Base-by-base conservation (phyloP, 192 early-diverging fungal species). In the Backusella liffmaniae region DNA sequence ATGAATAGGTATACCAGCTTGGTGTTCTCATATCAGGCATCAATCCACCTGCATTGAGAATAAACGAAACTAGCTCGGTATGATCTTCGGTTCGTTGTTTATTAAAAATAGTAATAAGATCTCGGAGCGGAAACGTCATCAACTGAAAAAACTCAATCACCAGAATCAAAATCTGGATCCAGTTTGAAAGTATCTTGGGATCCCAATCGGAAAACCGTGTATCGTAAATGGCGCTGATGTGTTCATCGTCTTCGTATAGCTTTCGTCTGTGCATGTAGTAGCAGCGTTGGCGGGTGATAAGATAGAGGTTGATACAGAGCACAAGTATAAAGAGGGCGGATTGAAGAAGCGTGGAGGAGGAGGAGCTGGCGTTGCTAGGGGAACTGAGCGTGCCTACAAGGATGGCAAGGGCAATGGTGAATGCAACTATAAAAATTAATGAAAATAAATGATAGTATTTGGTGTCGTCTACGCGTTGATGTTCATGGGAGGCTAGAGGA, bases 111-210 rank as follows among this genome's bases (percentile, higher is more conserved):
- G 74, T 72, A 67, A 93, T 77, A 26, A 96, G 79, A 74, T 96
- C 94, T 37, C 92, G 88, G 15, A 93, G 83, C 9, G 93, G 93
- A 62, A 94, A 96, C 9, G 92, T 91, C 59, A 93, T 77, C 0
- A 96, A 81, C 84, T 96, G 94, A 23, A 96, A 67, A 72, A 96
- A 93, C 75, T 96, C 94, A 26, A 92, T 85, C 35, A 91, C 59
- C 1, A 96, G 79, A 46, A 93, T 92, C 5, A 78, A 76, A 16
- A 94, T 85, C 77, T 96, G 93, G 21, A 96, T 80, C 59, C 89
- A 80, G 73, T 96, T 96, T 37, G 88, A 88, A 74, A 86, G 87
- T 73, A 80, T 77, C 12, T 70, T 70, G 4, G 49, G 26, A 49
- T 83, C 76, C 82, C 82, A 83, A 41, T 67, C 66, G 1, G 51